Evolutionary conservation across 164 flowering plant species (phyloP).

Genomic region (Magnolia sinica): DNA sequence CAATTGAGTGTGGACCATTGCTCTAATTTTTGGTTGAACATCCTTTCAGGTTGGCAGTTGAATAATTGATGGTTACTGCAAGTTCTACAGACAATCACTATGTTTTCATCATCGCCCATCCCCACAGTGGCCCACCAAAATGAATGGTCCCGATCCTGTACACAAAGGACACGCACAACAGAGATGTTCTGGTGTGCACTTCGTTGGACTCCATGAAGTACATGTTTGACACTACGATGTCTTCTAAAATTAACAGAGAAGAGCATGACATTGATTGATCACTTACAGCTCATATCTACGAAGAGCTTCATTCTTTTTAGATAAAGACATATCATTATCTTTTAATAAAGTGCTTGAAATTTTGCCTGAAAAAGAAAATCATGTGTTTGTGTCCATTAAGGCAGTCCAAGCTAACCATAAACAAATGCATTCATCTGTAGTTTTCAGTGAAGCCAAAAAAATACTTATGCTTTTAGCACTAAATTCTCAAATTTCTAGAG

Average conservation of each 20-base stretch:
- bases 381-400: background rate
- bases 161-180: background rate
- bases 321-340: constrained; percentile 22
- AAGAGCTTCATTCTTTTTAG: constrained; percentile 53
- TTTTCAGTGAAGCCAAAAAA: background rate
- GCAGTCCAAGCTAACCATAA: background rate
- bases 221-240: background rate
- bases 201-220: background rate
- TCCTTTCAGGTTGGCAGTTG: background rate
- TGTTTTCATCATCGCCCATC: background rate
- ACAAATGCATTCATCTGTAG: background rate
- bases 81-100: background rate
- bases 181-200: too few relatives aligned
- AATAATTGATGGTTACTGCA: background rate
- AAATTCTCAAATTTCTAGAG: background rate
- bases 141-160: background rate
- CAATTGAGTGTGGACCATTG: too few relatives aligned
- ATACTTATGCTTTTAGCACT: background rate
- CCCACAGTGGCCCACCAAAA: background rate
- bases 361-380: constrained; percentile 1
- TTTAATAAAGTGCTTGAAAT: background rate
- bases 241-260: background rate
- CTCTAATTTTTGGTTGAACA: background rate
- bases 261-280: background rate
- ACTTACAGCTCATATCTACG: constrained; percentile 69